Evolutionary conservation across 2,329 filamentous ascomycete species (phyloP).

Genomic region (Polytolypa hystricis): DNA sequence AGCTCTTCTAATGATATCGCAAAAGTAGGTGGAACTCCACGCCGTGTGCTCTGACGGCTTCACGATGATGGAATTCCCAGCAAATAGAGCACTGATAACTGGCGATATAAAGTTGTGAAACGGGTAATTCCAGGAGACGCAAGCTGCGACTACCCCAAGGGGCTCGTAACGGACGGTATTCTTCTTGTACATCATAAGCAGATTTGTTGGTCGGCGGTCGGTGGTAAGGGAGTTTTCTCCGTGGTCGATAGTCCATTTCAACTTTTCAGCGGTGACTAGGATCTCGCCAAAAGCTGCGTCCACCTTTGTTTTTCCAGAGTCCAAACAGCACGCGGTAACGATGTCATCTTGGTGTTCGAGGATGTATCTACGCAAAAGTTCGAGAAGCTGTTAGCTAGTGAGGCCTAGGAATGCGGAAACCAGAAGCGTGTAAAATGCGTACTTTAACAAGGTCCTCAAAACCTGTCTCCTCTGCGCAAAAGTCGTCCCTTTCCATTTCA

Average conservation of each 20-base stretch:
- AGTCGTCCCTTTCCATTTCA: conserved; percentile 63
- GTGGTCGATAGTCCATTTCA: conserved; percentile 86
- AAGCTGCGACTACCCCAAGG: conserved; percentile 79
- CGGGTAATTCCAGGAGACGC: conserved; percentile 94
- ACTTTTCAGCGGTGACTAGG: conserved; percentile 82
- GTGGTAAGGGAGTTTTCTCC: conserved; percentile 70
- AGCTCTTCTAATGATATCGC: conserved; percentile 64
- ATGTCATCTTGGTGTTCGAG: conserved; percentile 84
- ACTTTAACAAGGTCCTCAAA: conserved; percentile 65
- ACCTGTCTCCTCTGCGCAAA: conserved; percentile 70
- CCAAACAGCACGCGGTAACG: conserved; percentile 72
- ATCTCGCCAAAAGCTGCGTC: conserved; percentile 93
- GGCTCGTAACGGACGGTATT: conserved; percentile 88
- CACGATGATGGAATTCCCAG: conserved; percentile 83
- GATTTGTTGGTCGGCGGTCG: conserved; percentile 68
- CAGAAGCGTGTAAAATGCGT: conserved; percentile 10
- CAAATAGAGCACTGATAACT: conserved; percentile 79
- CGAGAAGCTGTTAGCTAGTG: too few species aligned
- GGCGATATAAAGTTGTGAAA: conserved; percentile 94
- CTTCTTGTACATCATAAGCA: conserved; percentile 90
- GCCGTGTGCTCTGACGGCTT: conserved; percentile 94
- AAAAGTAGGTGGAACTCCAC: conserved; percentile 80
- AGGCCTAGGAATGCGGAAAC: too few species aligned
- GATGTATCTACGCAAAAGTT: conserved; percentile 45
- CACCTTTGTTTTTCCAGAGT: conserved; percentile 92